Base-by-base conservation (phyloP, 148 eudicot genomes). In the Cornus controversa region DNA sequence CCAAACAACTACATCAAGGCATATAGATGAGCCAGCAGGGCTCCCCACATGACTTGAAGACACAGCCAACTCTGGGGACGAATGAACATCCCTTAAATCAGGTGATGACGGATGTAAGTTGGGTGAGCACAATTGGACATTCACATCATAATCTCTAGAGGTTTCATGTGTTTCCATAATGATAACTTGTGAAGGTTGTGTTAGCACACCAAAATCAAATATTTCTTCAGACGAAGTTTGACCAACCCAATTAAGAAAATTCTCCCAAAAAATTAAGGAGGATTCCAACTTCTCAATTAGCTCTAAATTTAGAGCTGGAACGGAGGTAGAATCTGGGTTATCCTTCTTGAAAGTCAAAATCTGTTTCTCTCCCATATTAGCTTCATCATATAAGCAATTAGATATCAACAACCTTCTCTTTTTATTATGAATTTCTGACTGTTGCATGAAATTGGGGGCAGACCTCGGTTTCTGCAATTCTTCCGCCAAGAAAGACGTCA, bases 331-430 rank as follows among this genome's bases (percentile, higher is more conserved):
- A 40, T 74, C 77, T 47, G 68, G 66, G 29, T 72, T 62, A 28
- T 75, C 77, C 57, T 70, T 67, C 11, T 23, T 73, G 57, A 69
- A 75, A 27, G 71, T 74, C 67, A 76, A 31, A 16, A 66, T 45
- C 24, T 77, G 79, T 31, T 73, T 53, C 24, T 78, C 80, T 34
- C 24, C 70, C 47, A 37, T 15, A 36, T 54, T 72, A 66, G 80
- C 84, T 73, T 86, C 86, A 78, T 77, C 84, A 16, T 69, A 71
- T 47, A 86, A 83, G 69, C 73, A 77, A 24, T 80, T 79, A 53
- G 80, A 69, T 72, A 79, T 71, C 18, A 81, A 69, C 78, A 86
- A 65, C 68, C 87, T 84, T 86, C 89, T 86, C 82, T 79, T 86
- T 69, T 77, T 84, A 63, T 45, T 84, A 13, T 80, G 73, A 62